Evolutionary conservation across 106 monocot species (phyloP).

Genomic region (Dendrobium huoshanense): DNA sequence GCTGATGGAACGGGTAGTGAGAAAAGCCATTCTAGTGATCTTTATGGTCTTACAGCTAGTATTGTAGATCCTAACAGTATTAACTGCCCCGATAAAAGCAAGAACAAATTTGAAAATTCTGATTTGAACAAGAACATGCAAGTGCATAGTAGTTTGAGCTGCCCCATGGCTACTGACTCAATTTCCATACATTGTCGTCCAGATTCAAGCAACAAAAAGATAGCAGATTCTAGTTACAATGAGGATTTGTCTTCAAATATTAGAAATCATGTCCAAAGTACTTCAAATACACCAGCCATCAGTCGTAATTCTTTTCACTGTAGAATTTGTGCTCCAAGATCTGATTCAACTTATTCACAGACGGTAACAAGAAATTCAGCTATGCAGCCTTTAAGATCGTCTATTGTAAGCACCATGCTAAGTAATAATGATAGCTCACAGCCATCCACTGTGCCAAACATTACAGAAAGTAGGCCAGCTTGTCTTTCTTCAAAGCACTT

Average conservation of each 20-base stretch:
- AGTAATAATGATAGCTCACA: not conserved
- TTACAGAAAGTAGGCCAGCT: not conserved
- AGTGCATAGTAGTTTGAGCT: not conserved
- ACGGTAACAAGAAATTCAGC: not conserved
- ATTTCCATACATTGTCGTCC: too few species aligned
- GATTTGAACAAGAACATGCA: conserved; percentile 14
- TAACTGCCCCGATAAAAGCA: not conserved
- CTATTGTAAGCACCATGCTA: not conserved
- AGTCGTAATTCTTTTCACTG: not conserved
- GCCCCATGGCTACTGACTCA: too few species aligned
- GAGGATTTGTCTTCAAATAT: not conserved
- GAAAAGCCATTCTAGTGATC: not conserved
- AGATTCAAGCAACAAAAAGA: not conserved
- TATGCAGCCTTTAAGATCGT: not conserved
- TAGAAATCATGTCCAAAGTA: not conserved
- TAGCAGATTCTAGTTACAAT: not conserved
- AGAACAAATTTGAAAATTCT: not conserved
- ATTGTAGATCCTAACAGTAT: not conserved
- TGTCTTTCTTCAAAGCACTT: conserved; percentile 1
- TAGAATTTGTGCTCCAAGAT: conserved; percentile 1
- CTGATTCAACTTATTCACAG: conserved; percentile 11
- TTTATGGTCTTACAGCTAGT: not conserved
- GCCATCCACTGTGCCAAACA: not conserved
- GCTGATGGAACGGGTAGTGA: not conserved
- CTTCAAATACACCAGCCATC: not conserved